These are phyloP conservation scores for Fusarium floridanum DNA, from an alignment of 2,329 filamentous ascomycete genomes.

Conservation along the genomic window DNA sequence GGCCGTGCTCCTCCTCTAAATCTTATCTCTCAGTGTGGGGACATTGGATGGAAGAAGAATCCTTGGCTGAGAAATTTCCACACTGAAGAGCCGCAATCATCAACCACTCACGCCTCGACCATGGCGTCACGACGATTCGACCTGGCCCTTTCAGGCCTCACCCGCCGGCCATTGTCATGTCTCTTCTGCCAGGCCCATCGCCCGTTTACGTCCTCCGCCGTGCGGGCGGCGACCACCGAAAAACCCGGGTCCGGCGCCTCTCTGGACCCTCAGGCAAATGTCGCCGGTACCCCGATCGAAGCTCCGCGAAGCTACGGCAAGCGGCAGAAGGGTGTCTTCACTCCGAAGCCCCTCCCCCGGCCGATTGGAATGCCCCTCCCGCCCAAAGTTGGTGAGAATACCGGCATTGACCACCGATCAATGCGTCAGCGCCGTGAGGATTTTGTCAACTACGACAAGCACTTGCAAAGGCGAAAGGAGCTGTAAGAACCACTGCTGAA, in stretches of 20 bases:
- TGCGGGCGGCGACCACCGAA: conserved; percentile 46
- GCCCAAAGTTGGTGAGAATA: conserved; percentile 84
- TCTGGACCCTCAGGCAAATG: conserved; percentile 53
- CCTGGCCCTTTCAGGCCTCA: conserved; percentile 46
- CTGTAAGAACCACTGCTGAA: conserved; percentile 65
- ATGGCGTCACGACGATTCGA: conserved; percentile 52
- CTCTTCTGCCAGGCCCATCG: conserved; percentile 65
- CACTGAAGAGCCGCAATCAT: conserved; percentile 25
- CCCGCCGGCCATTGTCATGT: conserved; percentile 57
- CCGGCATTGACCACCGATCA: conserved; percentile 77
- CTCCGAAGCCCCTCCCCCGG: conserved; percentile 71
- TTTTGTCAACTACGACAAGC: conserved; percentile 87
- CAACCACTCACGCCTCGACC: conserved; percentile 11
- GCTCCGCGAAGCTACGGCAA: conserved; percentile 72
- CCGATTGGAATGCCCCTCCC: conserved; percentile 86
- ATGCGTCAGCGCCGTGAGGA: conserved; percentile 79
- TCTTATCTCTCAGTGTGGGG: conserved; percentile 24
- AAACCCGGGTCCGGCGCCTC: conserved; percentile 54
- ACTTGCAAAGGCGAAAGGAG: conserved; percentile 80
- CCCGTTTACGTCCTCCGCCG: conserved; percentile 61
- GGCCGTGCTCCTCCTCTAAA: conserved; percentile 32
- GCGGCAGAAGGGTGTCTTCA: conserved; percentile 64
- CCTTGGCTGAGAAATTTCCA: conserved; percentile 36
- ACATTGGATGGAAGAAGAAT: not conserved
- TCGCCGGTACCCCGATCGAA: conserved; percentile 64